A percentile compares a stretch with the other conserved stretches of the same genome.
Evolutionary conservation across 2,329 filamentous ascomycete species (phyloP).

Genomic region (Alternaria brassicae): DNA sequence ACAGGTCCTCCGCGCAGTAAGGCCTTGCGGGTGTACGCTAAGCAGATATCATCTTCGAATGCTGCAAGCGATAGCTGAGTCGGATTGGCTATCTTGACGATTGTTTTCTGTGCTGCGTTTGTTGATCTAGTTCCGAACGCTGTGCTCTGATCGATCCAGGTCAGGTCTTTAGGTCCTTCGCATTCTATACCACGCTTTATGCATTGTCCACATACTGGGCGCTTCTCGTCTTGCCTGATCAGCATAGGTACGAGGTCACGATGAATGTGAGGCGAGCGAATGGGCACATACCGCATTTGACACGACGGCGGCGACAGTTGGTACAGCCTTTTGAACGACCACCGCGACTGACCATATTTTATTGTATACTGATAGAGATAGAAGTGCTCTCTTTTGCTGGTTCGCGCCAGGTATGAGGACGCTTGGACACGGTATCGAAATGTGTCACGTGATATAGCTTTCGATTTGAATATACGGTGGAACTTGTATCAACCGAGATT

Average conservation of each 20-base stretch:
- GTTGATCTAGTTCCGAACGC: not conserved
- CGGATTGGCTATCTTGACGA: slow-evolving; percentile 3
- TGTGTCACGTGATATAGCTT: not conserved
- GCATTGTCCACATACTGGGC: slow-evolving; percentile 35
- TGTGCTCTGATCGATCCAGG: slow-evolving; percentile 33
- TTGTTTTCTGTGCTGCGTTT: not conserved
- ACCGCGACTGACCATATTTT: slow-evolving; percentile 36
- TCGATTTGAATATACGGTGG: not conserved
- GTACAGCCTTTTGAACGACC: slow-evolving; percentile 40
- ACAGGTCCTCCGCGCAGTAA: slow-evolving; percentile 35
- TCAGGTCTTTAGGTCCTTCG: slow-evolving; percentile 32
- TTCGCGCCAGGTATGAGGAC: not conserved
- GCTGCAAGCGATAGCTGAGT: slow-evolving; percentile 25
- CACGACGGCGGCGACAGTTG: slow-evolving; percentile 35
- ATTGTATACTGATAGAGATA: not conserved
- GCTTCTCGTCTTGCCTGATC: slow-evolving; percentile 31
- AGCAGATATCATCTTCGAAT: slow-evolving; percentile 36
- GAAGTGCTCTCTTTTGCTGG: not conserved
- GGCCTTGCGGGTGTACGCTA: slow-evolving; percentile 37
- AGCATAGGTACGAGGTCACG: not conserved
- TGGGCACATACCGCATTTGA: slow-evolving; percentile 38
- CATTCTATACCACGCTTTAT: slow-evolving; percentile 33
- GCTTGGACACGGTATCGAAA: not conserved
- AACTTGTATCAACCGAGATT: not conserved
- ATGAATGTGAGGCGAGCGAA: not conserved